Percentiles rank a stretch among this genome's conserved stretches.
Evolutionary conservation across 768 basidiomycete species (phyloP).

Genomic region (Wakefieldia striispora): DNA sequence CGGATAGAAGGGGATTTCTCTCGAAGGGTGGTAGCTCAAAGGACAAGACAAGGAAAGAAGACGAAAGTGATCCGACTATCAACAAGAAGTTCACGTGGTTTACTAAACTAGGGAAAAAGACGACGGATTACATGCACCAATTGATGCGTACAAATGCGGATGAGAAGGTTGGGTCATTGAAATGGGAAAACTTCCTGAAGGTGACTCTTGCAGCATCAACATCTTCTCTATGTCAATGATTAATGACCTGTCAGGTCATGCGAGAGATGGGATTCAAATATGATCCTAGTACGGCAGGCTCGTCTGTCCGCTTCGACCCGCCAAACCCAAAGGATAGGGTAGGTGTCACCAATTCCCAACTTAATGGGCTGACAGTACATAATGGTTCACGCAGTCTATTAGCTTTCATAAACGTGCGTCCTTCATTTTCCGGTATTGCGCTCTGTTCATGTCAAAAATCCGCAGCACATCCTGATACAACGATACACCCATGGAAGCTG

Average conservation of each 20-base stretch:
- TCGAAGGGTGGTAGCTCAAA: constrained; percentile 46
- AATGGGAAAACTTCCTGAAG: constrained; percentile 78
- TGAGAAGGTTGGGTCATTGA: constrained; percentile 61
- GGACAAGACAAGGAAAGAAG: constrained; percentile 34
- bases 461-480: constrained; percentile 73
- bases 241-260: constrained; percentile 54
- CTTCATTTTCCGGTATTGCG: neutral
- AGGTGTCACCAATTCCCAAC: constrained; percentile 14
- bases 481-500: constrained; percentile 49
- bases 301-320: constrained; percentile 80
- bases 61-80: constrained; percentile 17
- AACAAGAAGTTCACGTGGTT: constrained; percentile 55
- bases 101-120: constrained; percentile 56
- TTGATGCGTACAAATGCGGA: constrained; percentile 56
- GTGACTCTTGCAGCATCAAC: constrained; percentile 33
- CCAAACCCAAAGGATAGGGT: constrained; percentile 52
- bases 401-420: constrained; percentile 71
- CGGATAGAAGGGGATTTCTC: constrained; percentile 46
- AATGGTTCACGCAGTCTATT: constrained; percentile 47
- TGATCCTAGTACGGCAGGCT: constrained; percentile 74
- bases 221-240: neutral
- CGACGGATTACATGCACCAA: constrained; percentile 60
- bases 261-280: constrained; percentile 73
- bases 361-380: constrained; percentile 1
- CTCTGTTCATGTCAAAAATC: neutral